Base-by-base conservation (phyloP, 176 grass and related monocot species). In the Miscanthus lutarioriparius region DNA sequence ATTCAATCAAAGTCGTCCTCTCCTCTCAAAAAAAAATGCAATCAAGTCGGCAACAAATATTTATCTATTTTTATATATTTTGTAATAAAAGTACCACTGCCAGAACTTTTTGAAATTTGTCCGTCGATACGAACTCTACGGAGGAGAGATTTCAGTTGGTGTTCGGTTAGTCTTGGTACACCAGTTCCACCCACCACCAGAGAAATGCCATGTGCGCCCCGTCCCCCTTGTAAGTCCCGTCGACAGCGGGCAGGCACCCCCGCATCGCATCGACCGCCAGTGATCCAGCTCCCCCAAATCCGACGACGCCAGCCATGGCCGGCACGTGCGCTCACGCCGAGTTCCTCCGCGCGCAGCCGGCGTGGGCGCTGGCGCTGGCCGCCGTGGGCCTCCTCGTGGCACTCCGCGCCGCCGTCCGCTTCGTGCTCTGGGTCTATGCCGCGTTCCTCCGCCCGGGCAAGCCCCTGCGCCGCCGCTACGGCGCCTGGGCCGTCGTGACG, bases 401-500 rank as follows among this genome's bases (percentile, higher is more conserved):
- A 8, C 22, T 68, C 13, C 79, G 82, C 80, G 76, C 89, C 70
- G 87, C 88, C 20, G 4, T 88, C 47, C 84, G 80, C 78, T n/a
- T 94, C 51, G 86, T 84, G 72, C 86, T 80, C 43, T 97, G 95
- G 95, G 44, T 87, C 81, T 94, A 94, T 86, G 80, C 88, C 86
- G 61, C 74, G 54, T 97, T 94, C 83, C 92, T 97, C 65, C 95
- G 95, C 56, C 92, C 92, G 1, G 95, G 80, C n/a, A 97, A 97
- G 88, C 84, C 82, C 64, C 86, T 97, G 22, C 88, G 92, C 53
- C 91, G 89, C 77, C 87, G 92, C 41, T 97, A 97, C 87, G 94
- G 94, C 10, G 64, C 92, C 53, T 97, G 94, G 94, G 94, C 92
- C 32, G 90, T 97, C 56, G 94, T 97, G 83, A 97, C 94, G 16